Base-by-base conservation (phyloP, 2,329 filamentous ascomycete species). In the Talaromyces sp. region DNA sequence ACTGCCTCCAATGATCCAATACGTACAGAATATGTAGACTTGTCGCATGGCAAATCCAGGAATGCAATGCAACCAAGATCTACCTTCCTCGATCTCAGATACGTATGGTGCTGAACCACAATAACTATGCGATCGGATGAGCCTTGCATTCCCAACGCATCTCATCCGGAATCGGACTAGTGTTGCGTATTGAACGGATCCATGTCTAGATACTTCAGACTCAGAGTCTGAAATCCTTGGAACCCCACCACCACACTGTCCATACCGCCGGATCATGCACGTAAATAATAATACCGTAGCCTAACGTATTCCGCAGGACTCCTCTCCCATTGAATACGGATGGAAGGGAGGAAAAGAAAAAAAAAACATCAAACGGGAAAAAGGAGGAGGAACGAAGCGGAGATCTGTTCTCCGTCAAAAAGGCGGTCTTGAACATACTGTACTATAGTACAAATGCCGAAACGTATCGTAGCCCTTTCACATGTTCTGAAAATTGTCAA, bases 381-480 rank as follows among this genome's bases (percentile, higher is more conserved):
- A 19, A 33, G 13, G 43, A 11, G 22, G n/a, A 15, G n/a, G 11
- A 17, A 31, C 5, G 43, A 31, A 19, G 33, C 45, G 45, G 45
- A 35, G 28, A 48, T 21, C 45, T 48, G 45, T 48, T 48, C 45
- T 48, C 45, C 45, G 45, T 21, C n/a, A 46, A n/a, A n/a, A 17
- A 15, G n/a, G n/a, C n/a, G n/a, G n/a, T n/a, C n/a, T n/a, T n/a
- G n/a, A n/a, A n/a, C n/a, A n/a, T n/a, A n/a, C 25, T 28, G 7
- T 28, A 28, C 25, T 28, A 7, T n/a, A n/a, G n/a, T n/a, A n/a
- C n/a, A n/a, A n/a, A n/a, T n/a, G n/a, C n/a, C n/a, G n/a, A n/a
- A n/a, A n/a, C n/a, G n/a, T n/a, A n/a, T n/a, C n/a, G n/a, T n/a
- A n/a, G n/a, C n/a, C n/a, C n/a, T n/a, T n/a, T n/a, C n/a, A n/a